Evolutionary conservation across 805 yeast species (phyloP).

Genomic region (Soucietia sequanensis): DNA sequence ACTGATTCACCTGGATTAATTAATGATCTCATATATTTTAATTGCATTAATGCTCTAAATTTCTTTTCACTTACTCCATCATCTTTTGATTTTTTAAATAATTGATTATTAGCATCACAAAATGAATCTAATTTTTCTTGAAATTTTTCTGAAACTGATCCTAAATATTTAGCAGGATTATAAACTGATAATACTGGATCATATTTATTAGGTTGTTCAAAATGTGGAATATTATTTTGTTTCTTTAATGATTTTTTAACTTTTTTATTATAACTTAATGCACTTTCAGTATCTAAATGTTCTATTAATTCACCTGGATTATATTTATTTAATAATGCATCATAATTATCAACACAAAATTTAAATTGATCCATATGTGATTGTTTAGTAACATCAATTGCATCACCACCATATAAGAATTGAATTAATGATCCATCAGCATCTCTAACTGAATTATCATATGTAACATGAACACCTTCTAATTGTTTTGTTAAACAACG

Average conservation of each 20-base stretch:
- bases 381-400: constrained; percentile 91
- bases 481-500: constrained; percentile 97
- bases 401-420: constrained; percentile 97
- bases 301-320: constrained; percentile 72
- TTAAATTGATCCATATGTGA: constrained; percentile 90
- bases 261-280: constrained; percentile 78
- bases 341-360: constrained; percentile 90
- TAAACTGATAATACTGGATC: constrained; percentile 87
- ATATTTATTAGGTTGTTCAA: constrained; percentile 59
- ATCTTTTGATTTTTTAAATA: constrained; percentile 56
- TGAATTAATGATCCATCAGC: constrained; percentile 92
- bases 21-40: constrained; percentile 95
- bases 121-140: constrained; percentile 75
- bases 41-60: constrained; percentile 95
- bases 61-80: constrained; percentile 69
- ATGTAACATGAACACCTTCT: constrained; percentile 93
- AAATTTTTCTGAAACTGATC: constrained; percentile 89
- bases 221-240: constrained; percentile 61
- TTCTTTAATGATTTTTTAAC: constrained; percentile 69
- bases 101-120: constrained; percentile 51
- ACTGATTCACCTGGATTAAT: constrained; percentile 97
- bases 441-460: constrained; percentile 95
- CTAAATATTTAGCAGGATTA: constrained; percentile 87
- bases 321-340: constrained; percentile 80
- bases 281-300: constrained; percentile 81